These are phyloP conservation scores for Penicillium vulpinum DNA, from an alignment of 2,329 filamentous ascomycete species.

Conservation along the genomic window DNA sequence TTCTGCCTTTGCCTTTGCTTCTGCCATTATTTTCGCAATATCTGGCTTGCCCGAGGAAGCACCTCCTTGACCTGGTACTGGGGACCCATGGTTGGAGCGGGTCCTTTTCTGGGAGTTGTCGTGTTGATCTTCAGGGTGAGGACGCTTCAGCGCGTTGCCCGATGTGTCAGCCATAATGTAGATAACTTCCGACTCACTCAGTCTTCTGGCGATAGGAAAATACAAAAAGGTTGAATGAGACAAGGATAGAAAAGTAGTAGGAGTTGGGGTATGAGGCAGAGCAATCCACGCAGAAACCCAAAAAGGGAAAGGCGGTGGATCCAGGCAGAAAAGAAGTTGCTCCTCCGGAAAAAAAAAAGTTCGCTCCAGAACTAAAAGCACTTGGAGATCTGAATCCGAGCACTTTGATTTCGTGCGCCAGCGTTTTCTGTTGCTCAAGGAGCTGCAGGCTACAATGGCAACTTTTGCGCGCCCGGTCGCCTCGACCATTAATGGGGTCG, in stretches of 20 bases:
- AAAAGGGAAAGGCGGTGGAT: slow-evolving; percentile 31
- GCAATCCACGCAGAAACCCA: slow-evolving; percentile 13
- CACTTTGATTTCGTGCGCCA: slow-evolving; percentile 32
- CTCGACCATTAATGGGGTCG: slow-evolving; percentile 80
- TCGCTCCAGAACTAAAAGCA: slow-evolving; percentile 33
- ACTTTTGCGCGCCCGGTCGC: slow-evolving; percentile 70
- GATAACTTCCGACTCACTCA: slow-evolving; percentile 11
- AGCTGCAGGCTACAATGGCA: slow-evolving; percentile 44
- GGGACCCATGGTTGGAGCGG: slow-evolving; percentile 53
- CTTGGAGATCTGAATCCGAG: slow-evolving; percentile 27
- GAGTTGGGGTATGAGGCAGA: slow-evolving; percentile 1
- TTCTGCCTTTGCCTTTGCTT: slow-evolving; percentile 51
- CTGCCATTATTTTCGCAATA: slow-evolving; percentile 50
- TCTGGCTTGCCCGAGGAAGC: slow-evolving; percentile 42
- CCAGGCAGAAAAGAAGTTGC: slow-evolving; percentile 38
- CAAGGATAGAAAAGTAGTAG: background rate
- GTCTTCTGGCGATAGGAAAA: background rate
- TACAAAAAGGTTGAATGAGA: background rate
- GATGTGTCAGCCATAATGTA: slow-evolving; percentile 45
- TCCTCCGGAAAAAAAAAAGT: slow-evolving; percentile 31
- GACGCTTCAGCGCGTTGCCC: slow-evolving; percentile 49
- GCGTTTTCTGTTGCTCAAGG: slow-evolving; percentile 37
- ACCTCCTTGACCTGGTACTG: slow-evolving; percentile 41
- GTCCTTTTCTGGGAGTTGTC: slow-evolving; percentile 49
- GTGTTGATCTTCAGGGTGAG: slow-evolving; percentile 50